Evolutionary conservation across 495 filamentous ascomycete genomes (phyloP).

Genomic region (Penicillium simplicissimum): DNA sequence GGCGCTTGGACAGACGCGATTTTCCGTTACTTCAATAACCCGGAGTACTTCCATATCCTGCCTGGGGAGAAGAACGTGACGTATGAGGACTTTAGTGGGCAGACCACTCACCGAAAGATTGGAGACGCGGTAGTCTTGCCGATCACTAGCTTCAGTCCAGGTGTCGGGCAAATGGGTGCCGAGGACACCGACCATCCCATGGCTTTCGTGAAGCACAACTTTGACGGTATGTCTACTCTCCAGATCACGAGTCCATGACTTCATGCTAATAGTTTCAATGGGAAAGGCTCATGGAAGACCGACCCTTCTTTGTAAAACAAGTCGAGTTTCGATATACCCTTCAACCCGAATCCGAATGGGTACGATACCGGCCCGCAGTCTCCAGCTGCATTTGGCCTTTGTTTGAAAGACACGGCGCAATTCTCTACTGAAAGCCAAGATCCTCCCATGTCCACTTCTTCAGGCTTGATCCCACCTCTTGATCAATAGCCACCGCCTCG

Average conservation of each 20-base stretch:
- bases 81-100: slow-evolving; percentile 86
- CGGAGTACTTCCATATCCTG: slow-evolving; percentile 82
- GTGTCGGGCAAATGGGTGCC: slow-evolving; percentile 92
- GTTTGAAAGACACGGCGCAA: not conserved
- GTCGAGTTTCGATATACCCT: not conserved
- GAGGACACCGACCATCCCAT: slow-evolving; percentile 88
- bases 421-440: not conserved
- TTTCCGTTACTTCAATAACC: slow-evolving; percentile 92
- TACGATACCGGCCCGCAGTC: not conserved
- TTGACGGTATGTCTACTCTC: slow-evolving; percentile 69
- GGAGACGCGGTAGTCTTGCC: slow-evolving; percentile 93
- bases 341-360: not conserved
- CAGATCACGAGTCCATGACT: not conserved
- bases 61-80: slow-evolving; percentile 69
- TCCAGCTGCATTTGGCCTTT: not conserved
- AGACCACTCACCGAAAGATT: slow-evolving; percentile 77
- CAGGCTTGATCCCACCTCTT: not conserved
- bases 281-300: slow-evolving; percentile 40
- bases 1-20: slow-evolving; percentile 93
- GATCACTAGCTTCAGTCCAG: slow-evolving; percentile 96
- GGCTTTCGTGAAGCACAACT: slow-evolving; percentile 97
- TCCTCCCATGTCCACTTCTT: not conserved
- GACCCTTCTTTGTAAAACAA: slow-evolving; percentile 36
- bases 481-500: not conserved
- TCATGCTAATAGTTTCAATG: slow-evolving; percentile 14